Conservation (phyloP, 1,284 basidiomycete genomes). For the Xerocomus nothofagi region DNA sequence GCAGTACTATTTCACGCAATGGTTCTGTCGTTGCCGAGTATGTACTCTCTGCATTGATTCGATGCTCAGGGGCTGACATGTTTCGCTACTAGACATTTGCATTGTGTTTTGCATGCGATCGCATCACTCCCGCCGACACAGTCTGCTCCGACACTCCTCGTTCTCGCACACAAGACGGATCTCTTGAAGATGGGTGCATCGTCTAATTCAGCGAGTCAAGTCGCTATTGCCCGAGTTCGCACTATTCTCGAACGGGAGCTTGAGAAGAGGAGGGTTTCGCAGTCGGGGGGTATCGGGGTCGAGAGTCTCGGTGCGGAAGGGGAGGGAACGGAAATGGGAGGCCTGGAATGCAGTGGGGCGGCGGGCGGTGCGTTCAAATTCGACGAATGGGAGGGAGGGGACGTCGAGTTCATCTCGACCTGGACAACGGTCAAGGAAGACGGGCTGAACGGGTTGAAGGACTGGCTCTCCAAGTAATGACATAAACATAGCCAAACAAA, state of each 20-base stretch:
- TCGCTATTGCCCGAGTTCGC: slow-evolving; percentile 68
- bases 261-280: slow-evolving; percentile 66
- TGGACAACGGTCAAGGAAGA: slow-evolving; percentile 44
- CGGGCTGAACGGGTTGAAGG: slow-evolving; percentile 46
- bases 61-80: neutral
- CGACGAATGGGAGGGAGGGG: slow-evolving; percentile 77
- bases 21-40: slow-evolving; percentile 74
- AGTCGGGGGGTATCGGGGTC: slow-evolving; percentile 62
- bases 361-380: slow-evolving; percentile 60
- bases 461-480: slow-evolving; percentile 46
- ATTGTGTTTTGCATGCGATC: slow-evolving; percentile 65
- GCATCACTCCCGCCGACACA: slow-evolving; percentile 70
- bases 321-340: slow-evolving; percentile 57
- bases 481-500: slow-evolving; percentile 32
- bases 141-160: slow-evolving; percentile 54
- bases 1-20: slow-evolving; percentile 72
- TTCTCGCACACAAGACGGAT: slow-evolving; percentile 76
- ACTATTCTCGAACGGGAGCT: slow-evolving; percentile 78
- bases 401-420: slow-evolving; percentile 62
- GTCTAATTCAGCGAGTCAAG: slow-evolving; percentile 43
- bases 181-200: slow-evolving; percentile 55
- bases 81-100: slow-evolving; percentile 58
- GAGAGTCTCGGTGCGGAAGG: slow-evolving; percentile 70
- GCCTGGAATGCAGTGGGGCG: slow-evolving; percentile 57
- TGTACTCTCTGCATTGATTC: slow-evolving; percentile 30